Evolutionary conservation across 306 rosid species (phyloP).

Genomic region (Vigna angularis): DNA sequence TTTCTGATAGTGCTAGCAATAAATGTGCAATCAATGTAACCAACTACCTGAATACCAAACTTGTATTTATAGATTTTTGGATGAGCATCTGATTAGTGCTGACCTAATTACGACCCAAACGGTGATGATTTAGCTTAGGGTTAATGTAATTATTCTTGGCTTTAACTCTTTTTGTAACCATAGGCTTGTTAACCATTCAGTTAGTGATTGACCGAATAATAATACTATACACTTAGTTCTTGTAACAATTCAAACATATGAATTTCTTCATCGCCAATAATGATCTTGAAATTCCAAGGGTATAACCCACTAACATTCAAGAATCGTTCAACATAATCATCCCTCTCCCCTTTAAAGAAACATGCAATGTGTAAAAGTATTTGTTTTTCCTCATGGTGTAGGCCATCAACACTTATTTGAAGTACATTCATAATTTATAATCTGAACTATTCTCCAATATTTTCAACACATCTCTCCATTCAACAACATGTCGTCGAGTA

Average conservation of each 20-base stretch:
- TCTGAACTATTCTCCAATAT: slow-evolving; percentile 7
- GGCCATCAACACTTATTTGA: slow-evolving; percentile 35
- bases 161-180: no score
- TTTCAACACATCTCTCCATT: slow-evolving; percentile 30
- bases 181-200: no score
- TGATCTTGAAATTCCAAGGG: slow-evolving; percentile 25
- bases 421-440: slow-evolving; percentile 18
- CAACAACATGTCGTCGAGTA: slow-evolving; percentile 9
- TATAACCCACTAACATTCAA: neutral
- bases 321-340: slow-evolving; percentile 14
- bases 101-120: no score
- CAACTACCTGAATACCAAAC: no score
- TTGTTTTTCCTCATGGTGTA: neutral
- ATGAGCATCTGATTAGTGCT: no score
- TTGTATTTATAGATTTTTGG: no score
- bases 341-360: slow-evolving; percentile 25
- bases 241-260: slow-evolving; percentile 38
- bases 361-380: slow-evolving; percentile 43
- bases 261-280: slow-evolving; percentile 34
- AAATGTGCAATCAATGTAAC: no score
- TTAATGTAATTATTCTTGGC: no score
- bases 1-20: no score
- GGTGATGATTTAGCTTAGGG: no score
- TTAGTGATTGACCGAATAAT: no score
- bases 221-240: no score